Evolutionary conservation across 495 filamentous ascomycete species (phyloP).

Genomic region (Trichoderma reesei): DNA sequence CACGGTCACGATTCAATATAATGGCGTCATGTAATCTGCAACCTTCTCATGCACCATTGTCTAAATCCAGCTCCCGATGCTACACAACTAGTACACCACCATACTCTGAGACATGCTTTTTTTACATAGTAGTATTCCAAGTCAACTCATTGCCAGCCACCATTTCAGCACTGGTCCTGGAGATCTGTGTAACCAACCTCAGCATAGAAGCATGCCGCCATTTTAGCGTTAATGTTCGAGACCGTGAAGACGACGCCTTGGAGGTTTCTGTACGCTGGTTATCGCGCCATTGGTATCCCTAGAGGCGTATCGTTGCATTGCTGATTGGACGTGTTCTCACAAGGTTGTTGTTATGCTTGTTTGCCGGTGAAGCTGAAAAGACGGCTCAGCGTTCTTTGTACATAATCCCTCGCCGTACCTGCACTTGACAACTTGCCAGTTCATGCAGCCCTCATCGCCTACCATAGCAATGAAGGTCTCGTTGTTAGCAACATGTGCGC

Average conservation of each 20-base stretch:
- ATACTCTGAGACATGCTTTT: neutral
- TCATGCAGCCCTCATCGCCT: too few species aligned
- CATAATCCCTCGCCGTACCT: neutral
- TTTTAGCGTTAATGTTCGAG: neutral
- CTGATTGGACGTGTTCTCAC: neutral
- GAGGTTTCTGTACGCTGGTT: neutral
- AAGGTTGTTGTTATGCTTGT: neutral
- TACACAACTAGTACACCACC: neutral
- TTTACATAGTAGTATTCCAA: neutral
- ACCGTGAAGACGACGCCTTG: too few species aligned
- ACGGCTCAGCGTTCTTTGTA: neutral
- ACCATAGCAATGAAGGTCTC: neutral
- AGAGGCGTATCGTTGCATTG: neutral
- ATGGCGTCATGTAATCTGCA: neutral
- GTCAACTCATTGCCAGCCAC: neutral
- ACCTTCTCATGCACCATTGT: neutral
- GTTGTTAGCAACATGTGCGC: neutral
- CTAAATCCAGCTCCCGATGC: neutral
- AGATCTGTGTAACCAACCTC: neutral
- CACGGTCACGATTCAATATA: neutral
- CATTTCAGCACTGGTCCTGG: too few species aligned
- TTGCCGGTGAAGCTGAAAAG: neutral
- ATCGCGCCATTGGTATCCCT: neutral
- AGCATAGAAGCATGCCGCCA: neutral
- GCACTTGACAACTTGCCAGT: neutral